Base-by-base conservation (phyloP, 768 basidiomycete species). In the Macrolepiota dolichaula region DNA sequence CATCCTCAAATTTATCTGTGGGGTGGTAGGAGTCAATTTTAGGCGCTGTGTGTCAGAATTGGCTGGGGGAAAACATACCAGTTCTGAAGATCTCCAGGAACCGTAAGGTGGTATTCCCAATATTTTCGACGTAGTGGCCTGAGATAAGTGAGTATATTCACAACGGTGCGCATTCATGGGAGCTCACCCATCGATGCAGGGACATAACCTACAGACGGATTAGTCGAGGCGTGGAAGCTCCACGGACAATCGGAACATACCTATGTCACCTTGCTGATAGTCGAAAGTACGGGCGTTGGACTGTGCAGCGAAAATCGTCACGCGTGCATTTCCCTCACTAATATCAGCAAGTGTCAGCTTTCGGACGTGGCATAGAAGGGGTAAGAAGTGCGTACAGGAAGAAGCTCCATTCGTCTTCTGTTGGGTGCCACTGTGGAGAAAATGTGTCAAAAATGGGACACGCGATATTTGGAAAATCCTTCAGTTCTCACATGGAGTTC, bases 321-420 rank as follows among this genome's bases (percentile, higher is more conserved):
- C 73, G 25, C 86, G 82, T 1, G 69, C 81, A 32, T 75, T 61
- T 3, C 85, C 87, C 69, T 81, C 77, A 40, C 84, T 88, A 62
- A 10, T 17, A 17, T 22, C 35, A 27, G n/a, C 29, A 7, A 27
- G 25, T 19, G 56, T 51, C 46, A 51, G 61, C 29, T 49, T 64
- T 25, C 46, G 51, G 3, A 40, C 13, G 12, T 9, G 24, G 42
- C 4, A 12, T 52, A 19, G 10, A 10, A 42, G 35, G 37, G 52
- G 55, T 52, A 42, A 32, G 19, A 57, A 54, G 35, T 50, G 73
- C 76, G 58, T 68, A 84, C 85, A 86, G 57, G 79, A 79, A 84
- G 69, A 78, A 84, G 52, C 73, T 77, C 86, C 86, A 88, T 71
- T 87, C 86, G 61, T 86, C 84, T 65, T 85, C 76, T 11, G 82